These are phyloP conservation scores for Pleurotus platypus DNA, from an alignment of 768 basidiomycete species.

Conservation along the genomic window DNA sequence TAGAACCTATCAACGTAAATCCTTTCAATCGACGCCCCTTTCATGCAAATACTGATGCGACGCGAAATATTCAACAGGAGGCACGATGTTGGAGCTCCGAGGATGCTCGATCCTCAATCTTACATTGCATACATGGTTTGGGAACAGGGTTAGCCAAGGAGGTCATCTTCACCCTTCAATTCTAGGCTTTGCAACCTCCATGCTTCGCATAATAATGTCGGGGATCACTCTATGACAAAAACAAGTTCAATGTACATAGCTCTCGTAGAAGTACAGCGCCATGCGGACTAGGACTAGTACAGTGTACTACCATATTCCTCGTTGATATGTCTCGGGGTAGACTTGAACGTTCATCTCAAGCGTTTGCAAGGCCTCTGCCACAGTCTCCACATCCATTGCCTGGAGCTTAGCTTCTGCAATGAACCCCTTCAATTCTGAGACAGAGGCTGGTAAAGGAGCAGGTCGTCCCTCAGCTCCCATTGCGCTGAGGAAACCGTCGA, in stretches of 20 bases:
- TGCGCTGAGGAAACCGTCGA: background rate
- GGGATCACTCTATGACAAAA: no score
- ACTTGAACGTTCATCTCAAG: background rate
- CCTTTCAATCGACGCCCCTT: background rate
- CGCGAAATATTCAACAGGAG: conserved; percentile 10
- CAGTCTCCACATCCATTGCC: background rate
- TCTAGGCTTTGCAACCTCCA: background rate
- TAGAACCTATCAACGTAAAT: conserved; percentile 13
- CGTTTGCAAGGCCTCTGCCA: background rate
- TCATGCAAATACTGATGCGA: background rate
- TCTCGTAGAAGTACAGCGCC: no score
- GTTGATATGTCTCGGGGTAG: no score
- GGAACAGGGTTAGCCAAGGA: conserved; percentile 39
- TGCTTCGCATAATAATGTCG: no score
- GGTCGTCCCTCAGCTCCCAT: background rate
- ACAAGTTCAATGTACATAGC: no score
- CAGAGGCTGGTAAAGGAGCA: background rate
- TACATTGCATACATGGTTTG: conserved; percentile 40
- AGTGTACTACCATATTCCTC: background rate
- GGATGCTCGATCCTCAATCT: conserved; percentile 28
- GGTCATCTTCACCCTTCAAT: conserved; percentile 29
- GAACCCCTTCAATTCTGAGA: background rate
- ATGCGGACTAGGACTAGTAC: background rate
- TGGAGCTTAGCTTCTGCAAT: background rate
- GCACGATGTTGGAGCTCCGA: conserved; percentile 24